Conservation (phyloP, 768 basidiomycete species). For the Tylopilus intermedius region DNA sequence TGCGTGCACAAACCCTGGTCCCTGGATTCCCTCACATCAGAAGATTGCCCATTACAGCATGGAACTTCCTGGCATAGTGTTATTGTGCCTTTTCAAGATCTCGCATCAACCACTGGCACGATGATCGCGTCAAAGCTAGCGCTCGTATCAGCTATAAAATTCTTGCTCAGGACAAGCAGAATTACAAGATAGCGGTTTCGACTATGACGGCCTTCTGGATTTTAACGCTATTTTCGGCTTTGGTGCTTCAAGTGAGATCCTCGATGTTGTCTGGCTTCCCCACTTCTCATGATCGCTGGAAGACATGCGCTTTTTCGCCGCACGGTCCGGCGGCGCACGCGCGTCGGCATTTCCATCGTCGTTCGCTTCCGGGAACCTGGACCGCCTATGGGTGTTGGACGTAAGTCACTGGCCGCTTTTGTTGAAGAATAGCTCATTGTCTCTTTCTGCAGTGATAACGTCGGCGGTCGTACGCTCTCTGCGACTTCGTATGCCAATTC, state of each 20-base stretch:
- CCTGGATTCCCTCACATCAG: neutral
- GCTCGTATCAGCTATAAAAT: conserved; percentile 14
- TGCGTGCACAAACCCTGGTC: neutral
- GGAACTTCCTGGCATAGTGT: neutral
- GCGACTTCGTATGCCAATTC: conserved; percentile 42
- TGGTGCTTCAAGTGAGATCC: conserved; percentile 8
- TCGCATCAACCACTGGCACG: neutral
- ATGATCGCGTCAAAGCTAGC: conserved; percentile 1
- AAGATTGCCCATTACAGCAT: neutral
- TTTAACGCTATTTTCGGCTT: neutral
- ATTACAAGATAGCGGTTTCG: neutral
- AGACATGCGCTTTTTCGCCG: conserved; percentile 10
- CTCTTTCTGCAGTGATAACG: conserved; percentile 44
- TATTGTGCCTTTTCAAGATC: neutral
- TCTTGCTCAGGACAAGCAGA: neutral
- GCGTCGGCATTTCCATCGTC: conserved; percentile 9
- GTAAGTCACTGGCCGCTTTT: conserved; percentile 32
- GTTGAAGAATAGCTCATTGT: conserved; percentile 9
- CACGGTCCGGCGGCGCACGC: too few relatives aligned
- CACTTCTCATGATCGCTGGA: conserved; percentile 3
- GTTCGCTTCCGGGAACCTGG: conserved; percentile 50
- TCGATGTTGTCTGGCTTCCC: neutral
- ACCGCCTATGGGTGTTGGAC: conserved; percentile 56
- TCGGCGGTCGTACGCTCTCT: conserved; percentile 53
- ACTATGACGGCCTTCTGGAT: conserved; percentile 10